Percentiles rank a stretch among this genome's conserved stretches.
phyloP scores from a whole-genome alignment of 371 early-diverging fungal genomes.

The Mucor sp. region DNA sequence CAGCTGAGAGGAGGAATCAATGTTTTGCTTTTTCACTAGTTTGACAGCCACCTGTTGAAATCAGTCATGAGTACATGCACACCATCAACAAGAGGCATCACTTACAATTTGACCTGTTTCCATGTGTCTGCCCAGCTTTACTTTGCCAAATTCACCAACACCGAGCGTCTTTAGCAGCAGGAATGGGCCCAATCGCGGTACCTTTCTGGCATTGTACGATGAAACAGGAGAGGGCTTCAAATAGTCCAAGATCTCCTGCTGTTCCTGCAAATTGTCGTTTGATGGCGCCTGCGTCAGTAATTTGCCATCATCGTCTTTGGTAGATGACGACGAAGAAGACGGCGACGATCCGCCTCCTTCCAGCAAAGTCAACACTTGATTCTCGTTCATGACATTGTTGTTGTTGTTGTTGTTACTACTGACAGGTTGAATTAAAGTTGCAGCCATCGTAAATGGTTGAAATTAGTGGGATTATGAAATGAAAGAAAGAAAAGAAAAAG shows the following conservation, averaged over 20 bases:
- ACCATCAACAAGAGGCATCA: background rate
- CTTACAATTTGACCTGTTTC: conserved; percentile 89
- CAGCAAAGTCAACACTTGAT: conserved; percentile 2
- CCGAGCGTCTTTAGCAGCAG: conserved; percentile 93
- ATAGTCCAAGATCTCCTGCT: conserved; percentile 61
- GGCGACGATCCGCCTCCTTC: background rate
- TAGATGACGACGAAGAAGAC: background rate
- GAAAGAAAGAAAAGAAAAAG: background rate
- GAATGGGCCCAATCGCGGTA: conserved; percentile 87
- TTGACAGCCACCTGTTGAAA: conserved; percentile 82
- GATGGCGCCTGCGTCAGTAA: background rate
- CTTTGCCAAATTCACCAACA: conserved; percentile 98
- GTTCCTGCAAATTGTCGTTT: conserved; percentile 27
- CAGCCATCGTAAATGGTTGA: background rate
- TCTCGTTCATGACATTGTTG: background rate
- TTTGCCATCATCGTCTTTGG: background rate
- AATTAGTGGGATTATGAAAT: background rate
- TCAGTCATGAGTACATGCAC: background rate
- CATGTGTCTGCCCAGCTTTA: conserved; percentile 93
- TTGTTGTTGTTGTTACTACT: background rate
- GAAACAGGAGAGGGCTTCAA: conserved; percentile 46
- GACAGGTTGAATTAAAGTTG: conserved; percentile 9
- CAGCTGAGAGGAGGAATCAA: conserved; percentile 72
- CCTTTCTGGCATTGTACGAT: conserved; percentile 22
- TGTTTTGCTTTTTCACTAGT: conserved; percentile 75